Evolutionary conservation across 148 eudicot species (phyloP), one percentile per base, ranked within the genome.

Genomic region (Diospyros kaki): DNA sequence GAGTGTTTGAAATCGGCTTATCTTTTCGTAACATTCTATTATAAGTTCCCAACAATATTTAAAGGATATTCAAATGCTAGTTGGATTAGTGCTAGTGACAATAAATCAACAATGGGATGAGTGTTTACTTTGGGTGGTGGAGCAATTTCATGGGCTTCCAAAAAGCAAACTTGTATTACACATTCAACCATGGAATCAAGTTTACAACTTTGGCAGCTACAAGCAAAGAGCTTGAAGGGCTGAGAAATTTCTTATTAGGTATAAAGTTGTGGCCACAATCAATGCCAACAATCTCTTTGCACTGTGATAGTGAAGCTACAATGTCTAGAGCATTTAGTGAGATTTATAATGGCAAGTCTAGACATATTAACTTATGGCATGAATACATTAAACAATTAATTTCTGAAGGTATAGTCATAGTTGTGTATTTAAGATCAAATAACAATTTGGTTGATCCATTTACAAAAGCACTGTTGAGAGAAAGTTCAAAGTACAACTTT

Each of bases 71-170:
- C 28, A 28, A 18, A 39, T 40, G 45, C 45, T 64, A 68, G 71
- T 50, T 68, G 71, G 54, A 68, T 68, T 12, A 44, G 54, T 9
- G 41, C 54, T 13, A 12, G 53, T 68, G 71, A 68, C n/a, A 68
- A 68, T 18, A 68, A 68, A 15, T 44, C 71, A 5, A 50, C 71
- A 2, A 1, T 9, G 4, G 52, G 71, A 3, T 68, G 54, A 55
- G 14, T 68, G 12, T 68, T 68, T 18, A 68, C 43, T n/a, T 5
- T 15, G 10, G 71, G 71, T 44, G 71, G 71, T 4, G 39, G 52
- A 3, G 52, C 4, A 15, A 13, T 61, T 17, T 17, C 54, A 44
- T 68, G 17, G 71, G 43, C 54, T 3, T 68, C 54, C 1, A 68
- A 68, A 28, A 68, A 68, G 46, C 54, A 48, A 11, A 45, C 71